These are phyloP conservation scores for Calonectria naviculata DNA, from an alignment of 2,329 filamentous ascomycete species.

Conservation along the genomic window DNA sequence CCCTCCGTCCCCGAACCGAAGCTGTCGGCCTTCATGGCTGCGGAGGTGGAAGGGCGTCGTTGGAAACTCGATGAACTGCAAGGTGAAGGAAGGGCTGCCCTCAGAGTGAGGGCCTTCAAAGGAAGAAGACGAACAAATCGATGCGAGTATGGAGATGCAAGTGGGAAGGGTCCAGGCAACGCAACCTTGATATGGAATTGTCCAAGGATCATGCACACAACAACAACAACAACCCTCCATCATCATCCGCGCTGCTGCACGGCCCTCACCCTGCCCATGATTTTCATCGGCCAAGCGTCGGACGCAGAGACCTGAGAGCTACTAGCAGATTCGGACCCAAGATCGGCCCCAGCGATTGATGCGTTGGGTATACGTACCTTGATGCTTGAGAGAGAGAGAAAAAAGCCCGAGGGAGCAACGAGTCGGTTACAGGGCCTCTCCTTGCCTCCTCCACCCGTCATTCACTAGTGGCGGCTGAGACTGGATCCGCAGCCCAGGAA, in stretches of 20 bases:
- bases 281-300: neutral
- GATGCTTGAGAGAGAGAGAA: neutral
- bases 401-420: neutral
- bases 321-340: neutral
- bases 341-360: neutral
- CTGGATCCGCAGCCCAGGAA: neutral
- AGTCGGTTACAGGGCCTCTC: neutral
- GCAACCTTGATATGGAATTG: neutral
- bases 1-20: constrained; percentile 39
- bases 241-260: neutral
- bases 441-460: neutral
- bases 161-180: neutral
- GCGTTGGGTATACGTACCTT: neutral
- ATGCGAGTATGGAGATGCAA: neutral
- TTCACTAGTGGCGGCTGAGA: neutral
- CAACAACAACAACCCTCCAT: neutral
- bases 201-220: neutral
- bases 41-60: neutral
- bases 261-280: neutral
- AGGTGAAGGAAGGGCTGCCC: neutral
- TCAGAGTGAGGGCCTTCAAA: neutral
- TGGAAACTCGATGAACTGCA: neutral
- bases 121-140: neutral
- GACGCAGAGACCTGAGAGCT: neutral
- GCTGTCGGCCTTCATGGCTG: constrained; percentile 22